These are phyloP conservation scores for Lentinula detonsa DNA, from an alignment of 768 basidiomycete species.

Conservation along the genomic window DNA sequence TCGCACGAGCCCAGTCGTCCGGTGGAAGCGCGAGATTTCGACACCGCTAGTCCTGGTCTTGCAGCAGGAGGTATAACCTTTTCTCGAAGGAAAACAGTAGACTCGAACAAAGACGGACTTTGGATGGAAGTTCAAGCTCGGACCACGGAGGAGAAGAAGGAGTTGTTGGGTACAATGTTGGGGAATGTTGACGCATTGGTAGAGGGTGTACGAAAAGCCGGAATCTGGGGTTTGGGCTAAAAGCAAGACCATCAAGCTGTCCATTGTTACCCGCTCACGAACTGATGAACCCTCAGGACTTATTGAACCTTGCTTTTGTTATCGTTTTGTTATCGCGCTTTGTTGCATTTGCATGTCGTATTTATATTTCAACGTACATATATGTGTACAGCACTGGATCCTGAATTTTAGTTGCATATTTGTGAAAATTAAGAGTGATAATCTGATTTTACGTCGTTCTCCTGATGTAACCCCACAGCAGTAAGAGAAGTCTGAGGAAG, in stretches of 20 bases:
- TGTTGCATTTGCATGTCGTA: conserved; percentile 6
- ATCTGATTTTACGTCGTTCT: no score
- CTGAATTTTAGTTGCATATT: conserved; percentile 11
- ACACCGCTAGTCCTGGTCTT: not conserved
- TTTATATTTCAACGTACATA: not conserved
- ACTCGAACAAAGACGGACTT: not conserved
- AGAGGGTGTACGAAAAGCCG: conserved; percentile 79
- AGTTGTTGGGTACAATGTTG: conserved; percentile 71
- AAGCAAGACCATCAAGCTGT: not conserved
- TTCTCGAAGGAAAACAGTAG: not conserved
- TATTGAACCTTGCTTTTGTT: conserved; percentile 2
- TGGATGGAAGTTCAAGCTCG: conserved; percentile 19
- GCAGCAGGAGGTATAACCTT: not conserved
- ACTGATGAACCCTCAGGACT: not conserved
- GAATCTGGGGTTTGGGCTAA: conserved; percentile 73
- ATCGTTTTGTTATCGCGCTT: conserved; percentile 10
- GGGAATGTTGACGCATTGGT: conserved; percentile 91
- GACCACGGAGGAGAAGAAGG: conserved; percentile 81
- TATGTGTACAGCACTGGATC: conserved; percentile 21
- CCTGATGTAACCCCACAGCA: no score
- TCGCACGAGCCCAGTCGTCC: conserved; percentile 9
- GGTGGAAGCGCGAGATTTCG: not conserved
- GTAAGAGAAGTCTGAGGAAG: no score
- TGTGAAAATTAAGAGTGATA: not conserved
- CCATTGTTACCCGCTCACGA: not conserved